Evolutionary conservation across 83 land plant species (phyloP).

Genomic region (Picea mariana): DNA sequence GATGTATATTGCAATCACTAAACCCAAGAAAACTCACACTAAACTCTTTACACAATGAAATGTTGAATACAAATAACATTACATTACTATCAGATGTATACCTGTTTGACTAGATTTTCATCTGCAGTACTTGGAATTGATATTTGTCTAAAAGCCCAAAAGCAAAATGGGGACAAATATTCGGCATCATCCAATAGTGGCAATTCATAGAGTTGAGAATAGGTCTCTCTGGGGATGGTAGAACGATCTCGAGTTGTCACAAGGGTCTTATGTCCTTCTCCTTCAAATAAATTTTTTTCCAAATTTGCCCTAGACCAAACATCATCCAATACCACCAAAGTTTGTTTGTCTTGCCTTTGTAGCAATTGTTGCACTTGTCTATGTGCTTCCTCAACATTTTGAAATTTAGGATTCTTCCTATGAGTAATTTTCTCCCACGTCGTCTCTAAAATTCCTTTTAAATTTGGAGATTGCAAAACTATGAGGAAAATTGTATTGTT

Average conservation of each 20-base stretch:
- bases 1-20: not conserved
- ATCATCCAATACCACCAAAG: constrained; percentile 12
- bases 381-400: constrained; percentile 7
- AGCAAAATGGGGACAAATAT: constrained; percentile 12
- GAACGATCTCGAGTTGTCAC: not conserved
- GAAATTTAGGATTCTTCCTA: not conserved
- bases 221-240: not conserved
- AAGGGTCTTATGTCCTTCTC: not conserved
- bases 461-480: not conserved
- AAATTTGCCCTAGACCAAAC: constrained; percentile 6
- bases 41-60: not conserved
- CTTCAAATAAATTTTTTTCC: not conserved
- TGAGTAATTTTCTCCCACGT: constrained; percentile 1
- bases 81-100: not conserved
- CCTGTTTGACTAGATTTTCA: not conserved
- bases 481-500: not conserved
- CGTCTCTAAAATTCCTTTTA: constrained; percentile 1
- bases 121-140: not conserved
- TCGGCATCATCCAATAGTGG: not conserved
- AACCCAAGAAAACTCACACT: not conserved
- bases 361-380: not conserved
- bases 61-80: not conserved
- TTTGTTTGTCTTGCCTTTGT: not conserved
- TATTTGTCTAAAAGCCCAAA: constrained; percentile 6
- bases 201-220: not conserved